These are phyloP conservation scores for Psilocybe sp. DNA, from an alignment of 768 basidiomycete genomes.

Conservation along the genomic window DNA sequence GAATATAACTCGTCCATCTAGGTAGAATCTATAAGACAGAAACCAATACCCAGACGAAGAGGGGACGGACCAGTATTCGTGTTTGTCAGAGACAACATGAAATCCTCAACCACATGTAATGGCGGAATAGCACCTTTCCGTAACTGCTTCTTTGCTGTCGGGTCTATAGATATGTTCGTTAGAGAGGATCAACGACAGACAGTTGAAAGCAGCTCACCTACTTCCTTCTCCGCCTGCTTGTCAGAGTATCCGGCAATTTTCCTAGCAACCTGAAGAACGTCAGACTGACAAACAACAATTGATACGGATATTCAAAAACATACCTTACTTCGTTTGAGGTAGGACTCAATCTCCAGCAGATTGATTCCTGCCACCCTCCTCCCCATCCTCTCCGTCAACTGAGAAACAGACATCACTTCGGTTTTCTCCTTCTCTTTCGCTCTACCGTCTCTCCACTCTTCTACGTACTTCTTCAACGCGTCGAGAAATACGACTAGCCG, in stretches of 20 bases:
- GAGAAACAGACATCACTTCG: constrained; percentile 69
- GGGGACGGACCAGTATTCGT: constrained; percentile 60
- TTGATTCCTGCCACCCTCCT: constrained; percentile 74
- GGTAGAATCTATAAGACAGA: not conserved
- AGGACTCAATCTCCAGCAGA: constrained; percentile 76
- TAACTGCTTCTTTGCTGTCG: constrained; percentile 13
- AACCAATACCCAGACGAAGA: not conserved
- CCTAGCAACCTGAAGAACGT: constrained; percentile 50
- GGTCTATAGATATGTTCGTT: constrained; percentile 11
- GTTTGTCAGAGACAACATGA: constrained; percentile 74
- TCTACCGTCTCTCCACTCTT: constrained; percentile 47
- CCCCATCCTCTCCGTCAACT: constrained; percentile 65
- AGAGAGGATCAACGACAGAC: not conserved
- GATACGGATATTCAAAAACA: constrained; percentile 13
- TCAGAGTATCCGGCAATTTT: constrained; percentile 88
- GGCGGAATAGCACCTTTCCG: constrained; percentile 59
- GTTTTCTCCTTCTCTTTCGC: constrained; percentile 25
- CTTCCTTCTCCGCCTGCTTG: constrained; percentile 44
- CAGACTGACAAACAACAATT: not conserved
- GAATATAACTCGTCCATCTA: constrained; percentile 78
- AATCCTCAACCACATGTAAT: constrained; percentile 76
- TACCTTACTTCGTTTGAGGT: constrained; percentile 83
- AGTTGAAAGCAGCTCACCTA: constrained; percentile 24
- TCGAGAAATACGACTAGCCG: constrained; percentile 74
- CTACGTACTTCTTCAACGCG: constrained; percentile 57